Conservation (phyloP, 2,329 filamentous ascomycete genomes). For the Cladosporium sp. region DNA sequence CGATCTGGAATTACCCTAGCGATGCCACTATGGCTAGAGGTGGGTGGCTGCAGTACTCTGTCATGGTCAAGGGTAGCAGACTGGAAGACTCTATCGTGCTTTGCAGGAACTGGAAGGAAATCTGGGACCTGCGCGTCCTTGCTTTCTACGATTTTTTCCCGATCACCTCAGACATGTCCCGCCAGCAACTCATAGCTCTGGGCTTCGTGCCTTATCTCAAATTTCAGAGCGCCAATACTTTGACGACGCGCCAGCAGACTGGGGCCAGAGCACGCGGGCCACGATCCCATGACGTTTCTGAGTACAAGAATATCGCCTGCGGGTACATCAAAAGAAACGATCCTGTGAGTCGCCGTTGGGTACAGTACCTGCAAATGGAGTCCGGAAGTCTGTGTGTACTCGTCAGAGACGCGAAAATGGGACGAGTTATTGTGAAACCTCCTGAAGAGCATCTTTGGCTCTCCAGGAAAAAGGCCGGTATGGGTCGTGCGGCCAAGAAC, state of each 20-base stretch:
- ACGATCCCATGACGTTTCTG: slow-evolving; percentile 32
- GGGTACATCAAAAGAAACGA: slow-evolving; percentile 41
- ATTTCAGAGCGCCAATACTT: slow-evolving; percentile 30
- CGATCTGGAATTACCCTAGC: slow-evolving; percentile 50
- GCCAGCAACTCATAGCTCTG: slow-evolving; percentile 40
- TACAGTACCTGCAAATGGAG: slow-evolving; percentile 42
- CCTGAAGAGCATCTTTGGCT: slow-evolving; percentile 39
- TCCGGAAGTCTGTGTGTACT: slow-evolving; percentile 34
- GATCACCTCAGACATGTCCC: slow-evolving; percentile 36
- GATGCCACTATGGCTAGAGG: slow-evolving; percentile 44
- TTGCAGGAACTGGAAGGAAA: slow-evolving; percentile 50
- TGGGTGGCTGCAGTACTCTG: slow-evolving; percentile 50
- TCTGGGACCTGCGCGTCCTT: slow-evolving; percentile 46
- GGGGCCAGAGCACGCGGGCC: slow-evolving; percentile 32
- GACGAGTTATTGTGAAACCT: slow-evolving; percentile 34
- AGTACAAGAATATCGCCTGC: slow-evolving; percentile 41
- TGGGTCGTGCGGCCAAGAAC: slow-evolving; percentile 37
- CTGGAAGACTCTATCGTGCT: slow-evolving; percentile 44
- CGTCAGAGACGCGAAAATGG: slow-evolving; percentile 41
- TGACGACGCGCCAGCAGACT: slow-evolving; percentile 31
- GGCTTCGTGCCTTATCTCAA: slow-evolving; percentile 36
- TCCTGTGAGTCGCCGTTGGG: slow-evolving; percentile 38
- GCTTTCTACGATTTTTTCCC: slow-evolving; percentile 47
- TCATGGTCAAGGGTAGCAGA: slow-evolving; percentile 47
- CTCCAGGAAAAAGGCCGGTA: slow-evolving; percentile 35